Evolutionary conservation across 345 rosid species (phyloP), one percentile per base, ranked within the genome.

Genomic region (Brassica incana): DNA sequence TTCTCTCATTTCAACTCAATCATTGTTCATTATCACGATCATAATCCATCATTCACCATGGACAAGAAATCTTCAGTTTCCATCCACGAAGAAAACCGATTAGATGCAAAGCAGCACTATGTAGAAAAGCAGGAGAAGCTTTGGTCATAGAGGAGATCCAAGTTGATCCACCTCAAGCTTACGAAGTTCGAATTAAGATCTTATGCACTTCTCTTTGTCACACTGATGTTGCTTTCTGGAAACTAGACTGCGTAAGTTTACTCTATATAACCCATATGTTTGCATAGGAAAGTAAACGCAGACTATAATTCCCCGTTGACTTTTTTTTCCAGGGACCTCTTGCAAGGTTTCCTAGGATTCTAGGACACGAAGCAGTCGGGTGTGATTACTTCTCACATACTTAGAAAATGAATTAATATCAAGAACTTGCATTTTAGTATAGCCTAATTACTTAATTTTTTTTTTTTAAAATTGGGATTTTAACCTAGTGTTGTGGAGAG

Each of bases 281-380:
- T 50, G n/a, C 52, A 56, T 73, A 2, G 8, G 8, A 35, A 52
- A 38, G 40, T 65, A 65, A 30, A 25, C 64, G 40, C 25, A 23
- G 0, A 43, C 6, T 36, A 33, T 18, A 35, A 16, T 63, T 4
- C 50, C n/a, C 5, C 4, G 11, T 58, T 25, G 69, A 0, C 40
- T 66, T 8, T 59, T 59, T 33, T 85, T 36, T 85, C 1, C 70
- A 87, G 95, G 87, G 81, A 43, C 91, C 95, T 0, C 0, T 59
- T 36, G 74, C 85, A 8, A 9, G 40, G 25, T 87, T 86, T 76
- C 97, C 94, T 1, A 87, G 85, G 80, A 88, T 93, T 50, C 54
- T 93, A 3, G 97, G 95, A 18, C 97, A 93, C 32, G 92, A 93
- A 84, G 95, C 97, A 1, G 86, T 80, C 64, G 93, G 95, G 97